Conservation (phyloP, 495 filamentous ascomycete genomes). For the Xylaria longipes region DNA sequence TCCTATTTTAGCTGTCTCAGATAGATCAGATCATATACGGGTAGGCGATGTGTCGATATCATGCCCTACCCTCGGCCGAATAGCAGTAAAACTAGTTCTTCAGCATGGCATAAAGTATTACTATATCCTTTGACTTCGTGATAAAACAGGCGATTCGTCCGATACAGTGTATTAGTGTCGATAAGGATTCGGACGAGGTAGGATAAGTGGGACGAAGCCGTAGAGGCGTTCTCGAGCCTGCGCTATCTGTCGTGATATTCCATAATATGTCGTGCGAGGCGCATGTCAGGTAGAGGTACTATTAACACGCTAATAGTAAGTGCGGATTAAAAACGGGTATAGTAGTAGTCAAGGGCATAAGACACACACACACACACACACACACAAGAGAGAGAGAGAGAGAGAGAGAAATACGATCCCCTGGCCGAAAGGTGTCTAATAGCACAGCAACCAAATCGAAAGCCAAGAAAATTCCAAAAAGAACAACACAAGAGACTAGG, state of each 20-base stretch:
- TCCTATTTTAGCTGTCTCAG: no score
- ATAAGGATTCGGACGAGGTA: background rate
- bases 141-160: background rate
- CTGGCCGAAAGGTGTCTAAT: background rate
- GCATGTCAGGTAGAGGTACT: background rate
- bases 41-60: background rate
- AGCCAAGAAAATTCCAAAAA: background rate
- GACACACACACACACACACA: no score
- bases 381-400: no score
- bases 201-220: background rate
- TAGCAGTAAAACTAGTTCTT: background rate
- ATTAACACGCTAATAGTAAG: background rate
- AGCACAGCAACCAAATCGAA: background rate
- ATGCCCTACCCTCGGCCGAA: background rate
- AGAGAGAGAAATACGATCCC: background rate
- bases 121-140: background rate
- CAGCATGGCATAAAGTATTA: background rate
- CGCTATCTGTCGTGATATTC: constrained; percentile 14
- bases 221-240: background rate
- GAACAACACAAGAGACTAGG: background rate
- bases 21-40: background rate
- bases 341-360: background rate
- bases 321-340: background rate
- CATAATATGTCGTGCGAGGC: constrained; percentile 16
- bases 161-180: background rate